Evolutionary conservation across 2,329 filamentous ascomycete species (phyloP), one percentile per base, ranked within the genome.

Genomic region (Reticulascus tulasneorum): DNA sequence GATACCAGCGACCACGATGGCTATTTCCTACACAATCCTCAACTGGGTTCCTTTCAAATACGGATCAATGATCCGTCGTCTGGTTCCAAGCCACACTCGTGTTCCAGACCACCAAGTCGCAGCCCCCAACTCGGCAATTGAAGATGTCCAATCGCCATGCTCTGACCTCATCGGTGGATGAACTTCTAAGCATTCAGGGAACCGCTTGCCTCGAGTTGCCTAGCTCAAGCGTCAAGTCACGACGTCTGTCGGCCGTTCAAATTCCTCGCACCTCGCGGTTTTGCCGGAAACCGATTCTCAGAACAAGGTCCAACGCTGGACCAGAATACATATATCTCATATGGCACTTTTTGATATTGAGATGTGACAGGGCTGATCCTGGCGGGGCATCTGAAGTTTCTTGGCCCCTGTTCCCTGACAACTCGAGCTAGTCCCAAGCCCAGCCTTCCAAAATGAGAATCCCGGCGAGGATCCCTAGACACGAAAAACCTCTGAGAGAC

Each of bases 391-490:
- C 28, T 35, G 35, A 29, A 35, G 9, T 36, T 27, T 17, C 23
- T 16, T 30, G 13, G 39, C 32, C 42, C 42, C 35, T 44, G 42
- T 32, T 38, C 39, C 42, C 39, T 38, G 42, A 17, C 17, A 9
- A 16, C 19, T 25, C 16, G 37, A 29, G 20, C 27, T 23, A 38
- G 27, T 29, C 34, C 31, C 38, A 44, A 42, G 33, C 35, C 32
- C 28, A 28, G 28, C 40, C 24, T 25, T 34, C 38, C 35, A 31
- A 29, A 42, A 35, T 33, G 23, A 42, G 35, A 34, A 34, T 29
- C 42, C 42, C 42, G 24, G 42, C 39, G 42, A 44, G 42, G 42
- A 42, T 42, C 42, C 42, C 42, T 38, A 28, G 42, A 38, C 42
- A 42, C 32, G 33, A 18, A 32, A 32, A 15, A 26, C 18, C 11